Evolutionary conservation across 1,139 yeast species (phyloP), one percentile per base, ranked within the genome.

Genomic region (Debaryomyces sp.): DNA sequence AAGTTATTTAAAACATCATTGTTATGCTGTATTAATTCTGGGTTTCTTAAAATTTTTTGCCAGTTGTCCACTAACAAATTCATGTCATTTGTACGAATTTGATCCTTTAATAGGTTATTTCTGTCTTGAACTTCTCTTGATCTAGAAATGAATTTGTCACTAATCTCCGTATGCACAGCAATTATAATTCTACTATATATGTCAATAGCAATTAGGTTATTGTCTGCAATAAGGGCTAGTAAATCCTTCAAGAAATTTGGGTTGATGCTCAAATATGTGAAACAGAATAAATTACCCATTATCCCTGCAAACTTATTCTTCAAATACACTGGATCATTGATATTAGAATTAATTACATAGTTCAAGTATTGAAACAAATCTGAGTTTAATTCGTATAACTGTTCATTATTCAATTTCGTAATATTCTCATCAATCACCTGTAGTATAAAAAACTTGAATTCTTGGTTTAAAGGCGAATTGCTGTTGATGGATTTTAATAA

Each of bases 131-230:
- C 66, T 24, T 77, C 78, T 55, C 82, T 82, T 15, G 86, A 81
- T 56, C 96, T 80, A 27, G 84, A 71, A 55, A 91, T 87, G 58
- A 91, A 80, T 61, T 88, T 94, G 66, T 95, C 99, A 27, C 96
- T 99, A 55, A 95, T 90, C 67, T 92, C 97, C 43, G 85, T 85
- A 63, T 95, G 97, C 52, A 94, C 83, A 24, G 88, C 82, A 43
- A 85, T 69, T 50, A 91, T 71, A 13, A 90, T 79, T 59, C 97
- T 80, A 41, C 88, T 68, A 63, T 87, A 91, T 66, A 89, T 82
- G 62, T 92, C 98, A 12, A 85, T 75, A 4, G 88, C 89, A 9
- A 80, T 60, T 34, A 75, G 73, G 48, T 79, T 75, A 48, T 46
- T 59, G 46, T 54, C 67, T 62, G 59, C 53, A 50, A 50, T 66